Base-by-base conservation (phyloP, 352 stramenopile species). In the Globisporangium camurandrum region DNA sequence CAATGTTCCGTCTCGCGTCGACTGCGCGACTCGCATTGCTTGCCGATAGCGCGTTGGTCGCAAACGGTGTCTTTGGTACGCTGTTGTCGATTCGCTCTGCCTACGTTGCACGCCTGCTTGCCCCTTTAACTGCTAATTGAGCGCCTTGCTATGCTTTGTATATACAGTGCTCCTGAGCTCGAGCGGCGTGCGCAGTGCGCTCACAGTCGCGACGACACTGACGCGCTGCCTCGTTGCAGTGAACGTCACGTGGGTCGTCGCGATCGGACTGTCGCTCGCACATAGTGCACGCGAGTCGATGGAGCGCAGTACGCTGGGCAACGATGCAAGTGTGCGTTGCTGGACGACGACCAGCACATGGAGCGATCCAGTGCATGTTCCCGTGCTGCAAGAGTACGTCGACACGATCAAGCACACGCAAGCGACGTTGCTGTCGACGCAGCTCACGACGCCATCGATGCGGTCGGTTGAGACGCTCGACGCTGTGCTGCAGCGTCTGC, bases 191-290 rank as follows among this genome's bases (percentile, higher is more conserved):
- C 63, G 66, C 7, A 88, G 74, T 31, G 74, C 74, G 10, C 62
- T 88, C 12, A 88, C 74, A 7, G 77, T 88, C 0, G 63, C 74
- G 19, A 84, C 77, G 4, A 66, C 71, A 4, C 65, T 85, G 53
- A 69, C 60, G 10, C 49, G 65, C 14, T 75, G 63, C 5, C 37
- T 88, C 12, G 56, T 41, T 2, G 76, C 76, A 33, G 26, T 85
- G n/a, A 84, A 88, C 53, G 28, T 54, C 6, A 52, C 39, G 10
- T 66, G 56, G 23, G 23, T 80, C 1, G 23, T 54, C n/a, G 19
- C 57, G 4, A 46, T 75, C 16, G 46, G 31, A 3, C 26, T 75
- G 14, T 61, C 45, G 30, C 26, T 59, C 23, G 31, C 46, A 2
- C 57, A 39, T 11, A 66, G 44, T 26, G 9, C 51, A 3, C 49